phyloP scores from a whole-genome alignment of 345 rosid genomes.

The Cardiospermum halicacabum region DNA sequence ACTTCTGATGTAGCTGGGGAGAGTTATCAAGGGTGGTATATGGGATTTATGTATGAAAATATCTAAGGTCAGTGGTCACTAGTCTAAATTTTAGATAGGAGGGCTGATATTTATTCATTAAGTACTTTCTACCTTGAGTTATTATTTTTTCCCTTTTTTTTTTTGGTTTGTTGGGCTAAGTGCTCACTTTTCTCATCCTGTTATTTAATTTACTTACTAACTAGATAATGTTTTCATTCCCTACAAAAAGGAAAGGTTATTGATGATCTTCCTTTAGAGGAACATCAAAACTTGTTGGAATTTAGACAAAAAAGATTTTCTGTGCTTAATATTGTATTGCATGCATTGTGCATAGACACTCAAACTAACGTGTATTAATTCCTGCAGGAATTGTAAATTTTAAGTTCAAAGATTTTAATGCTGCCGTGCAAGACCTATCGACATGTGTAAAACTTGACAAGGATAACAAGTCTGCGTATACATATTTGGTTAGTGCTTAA shows the following conservation, averaged over 20 bases:
- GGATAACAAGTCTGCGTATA: conserved; percentile 87
- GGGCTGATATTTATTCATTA: too few relatives aligned
- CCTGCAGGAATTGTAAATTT: conserved; percentile 86
- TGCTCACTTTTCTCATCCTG: too few relatives aligned
- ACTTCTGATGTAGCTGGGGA: too few relatives aligned
- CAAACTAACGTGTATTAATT: conserved; percentile 20
- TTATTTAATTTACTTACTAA: too few relatives aligned
- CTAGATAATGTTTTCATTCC: too few relatives aligned
- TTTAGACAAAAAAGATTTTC: background rate
- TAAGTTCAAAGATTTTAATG: conserved; percentile 84
- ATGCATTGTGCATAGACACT: background rate
- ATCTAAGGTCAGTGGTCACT: too few relatives aligned
- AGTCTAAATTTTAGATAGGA: too few relatives aligned
- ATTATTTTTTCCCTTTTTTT: too few relatives aligned
- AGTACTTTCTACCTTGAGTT: too few relatives aligned
- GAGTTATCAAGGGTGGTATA: too few relatives aligned
- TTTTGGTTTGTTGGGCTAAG: too few relatives aligned
- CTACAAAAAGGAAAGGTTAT: background rate
- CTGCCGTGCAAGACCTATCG: conserved; percentile 82
- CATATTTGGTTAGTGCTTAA: conserved; percentile 63
- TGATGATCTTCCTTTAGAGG: background rate
- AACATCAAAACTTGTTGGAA: background rate
- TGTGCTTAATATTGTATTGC: background rate
- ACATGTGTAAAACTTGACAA: conserved; percentile 73
- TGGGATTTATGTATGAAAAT: too few relatives aligned